Evolutionary conservation across 805 yeast species (phyloP).

Genomic region (Saccharomycopsis synnaedendra): DNA sequence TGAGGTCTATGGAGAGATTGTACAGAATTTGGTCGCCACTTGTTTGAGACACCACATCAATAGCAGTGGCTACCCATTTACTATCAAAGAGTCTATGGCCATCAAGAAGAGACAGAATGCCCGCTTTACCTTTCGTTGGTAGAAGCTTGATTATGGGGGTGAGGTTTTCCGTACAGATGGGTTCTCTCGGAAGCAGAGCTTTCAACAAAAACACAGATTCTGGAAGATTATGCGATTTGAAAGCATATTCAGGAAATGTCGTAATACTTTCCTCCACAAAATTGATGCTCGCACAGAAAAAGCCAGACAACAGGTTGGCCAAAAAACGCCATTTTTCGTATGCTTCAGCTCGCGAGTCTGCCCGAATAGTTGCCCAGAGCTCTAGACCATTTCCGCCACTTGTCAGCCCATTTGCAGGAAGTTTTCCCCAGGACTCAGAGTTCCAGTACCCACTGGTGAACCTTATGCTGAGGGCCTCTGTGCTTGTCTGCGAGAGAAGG

Average conservation of each 20-base stretch:
- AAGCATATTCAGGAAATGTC: conserved; percentile 45
- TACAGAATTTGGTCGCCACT: conserved; percentile 22
- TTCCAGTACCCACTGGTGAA: conserved; percentile 97
- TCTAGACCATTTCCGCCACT: conserved; percentile 96
- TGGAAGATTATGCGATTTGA: conserved; percentile 24
- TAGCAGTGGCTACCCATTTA: conserved; percentile 87
- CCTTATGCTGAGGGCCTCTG: conserved; percentile 71
- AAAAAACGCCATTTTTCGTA: conserved; percentile 57
- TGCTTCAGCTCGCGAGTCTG: conserved; percentile 42
- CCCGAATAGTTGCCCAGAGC: conserved; percentile 77
- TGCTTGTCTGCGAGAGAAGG: conserved; percentile 49
- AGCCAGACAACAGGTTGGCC: conserved; percentile 71
- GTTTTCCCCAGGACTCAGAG: conserved; percentile 71
- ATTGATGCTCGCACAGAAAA: conserved; percentile 90
- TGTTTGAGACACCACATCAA: conserved; percentile 60
- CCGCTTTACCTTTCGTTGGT: conserved; percentile 88
- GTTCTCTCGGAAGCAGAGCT: conserved; percentile 90
- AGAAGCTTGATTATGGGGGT: conserved; percentile 85
- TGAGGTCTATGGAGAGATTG: conserved; percentile 53
- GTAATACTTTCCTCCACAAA: conserved; percentile 75
- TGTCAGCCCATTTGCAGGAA: conserved; percentile 58
- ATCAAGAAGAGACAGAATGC: conserved; percentile 72
- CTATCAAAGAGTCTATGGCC: conserved; percentile 89
- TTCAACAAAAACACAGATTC: conserved; percentile 41
- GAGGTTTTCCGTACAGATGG: conserved; percentile 91